phyloP scores from a whole-genome alignment of 2,329 filamentous ascomycete species.

The Huntiella bhutanensis region DNA sequence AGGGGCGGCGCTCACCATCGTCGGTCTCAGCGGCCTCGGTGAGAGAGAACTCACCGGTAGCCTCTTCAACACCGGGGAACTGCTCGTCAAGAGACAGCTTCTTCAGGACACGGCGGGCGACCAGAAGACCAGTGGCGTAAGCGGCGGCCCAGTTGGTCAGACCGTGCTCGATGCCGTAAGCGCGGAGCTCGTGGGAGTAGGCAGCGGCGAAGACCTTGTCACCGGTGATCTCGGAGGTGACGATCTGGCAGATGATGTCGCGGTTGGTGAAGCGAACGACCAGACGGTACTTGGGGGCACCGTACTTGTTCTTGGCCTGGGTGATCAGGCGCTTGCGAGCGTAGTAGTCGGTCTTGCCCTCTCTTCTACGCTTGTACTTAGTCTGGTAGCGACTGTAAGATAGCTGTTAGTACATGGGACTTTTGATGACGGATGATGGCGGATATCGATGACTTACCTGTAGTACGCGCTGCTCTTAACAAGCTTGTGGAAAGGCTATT shows the following conservation, averaged over 20 bases:
- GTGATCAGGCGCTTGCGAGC: conserved; percentile 98
- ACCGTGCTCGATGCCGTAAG: conserved; percentile 95
- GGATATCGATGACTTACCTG: conserved; percentile 45
- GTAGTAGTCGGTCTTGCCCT: conserved; percentile 99
- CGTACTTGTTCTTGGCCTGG: conserved; percentile 99
- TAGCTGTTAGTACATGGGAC: conserved; percentile 16
- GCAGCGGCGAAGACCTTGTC: conserved; percentile 91
- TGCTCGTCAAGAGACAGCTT: conserved; percentile 91
- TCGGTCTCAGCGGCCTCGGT: conserved; percentile 87
- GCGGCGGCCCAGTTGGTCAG: conserved; percentile 99
- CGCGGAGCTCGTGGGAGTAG: conserved; percentile 93
- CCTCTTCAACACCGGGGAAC: conserved; percentile 92
- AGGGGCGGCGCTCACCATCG: conserved; percentile 85
- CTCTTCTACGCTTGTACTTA: conserved; percentile 94
- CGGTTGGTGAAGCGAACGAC: conserved; percentile 99
- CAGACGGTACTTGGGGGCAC: conserved; percentile 98
- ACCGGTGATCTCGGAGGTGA: conserved; percentile 86
- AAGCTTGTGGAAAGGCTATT: conserved; percentile 76
- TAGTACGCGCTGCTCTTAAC: conserved; percentile 98
- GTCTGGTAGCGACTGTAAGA: conserved; percentile 84
- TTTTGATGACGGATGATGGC: too few species aligned
- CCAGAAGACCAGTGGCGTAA: conserved; percentile 89
- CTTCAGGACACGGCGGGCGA: conserved; percentile 89
- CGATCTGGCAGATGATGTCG: conserved; percentile 96
- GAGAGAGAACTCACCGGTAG: conserved; percentile 86